Conservation (phyloP, 768 basidiomycete species). For the Leucocoprinus leucothites region DNA sequence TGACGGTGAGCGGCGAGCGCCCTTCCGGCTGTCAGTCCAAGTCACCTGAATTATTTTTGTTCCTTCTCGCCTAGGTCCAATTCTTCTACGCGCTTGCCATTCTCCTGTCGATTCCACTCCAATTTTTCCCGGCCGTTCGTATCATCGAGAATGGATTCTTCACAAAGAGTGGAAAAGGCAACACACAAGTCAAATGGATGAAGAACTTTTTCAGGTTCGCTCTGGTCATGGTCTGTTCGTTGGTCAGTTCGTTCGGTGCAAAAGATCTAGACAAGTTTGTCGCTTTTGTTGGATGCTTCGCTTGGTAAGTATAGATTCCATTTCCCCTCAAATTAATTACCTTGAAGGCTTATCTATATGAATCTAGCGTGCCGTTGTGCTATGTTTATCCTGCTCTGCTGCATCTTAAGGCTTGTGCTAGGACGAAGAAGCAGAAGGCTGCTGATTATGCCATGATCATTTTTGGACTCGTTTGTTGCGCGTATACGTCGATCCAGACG, state of each 20-base stretch:
- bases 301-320: conserved; percentile 60
- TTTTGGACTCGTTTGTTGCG: conserved; percentile 70
- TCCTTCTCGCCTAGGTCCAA: conserved; percentile 50
- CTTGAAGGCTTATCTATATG: neutral
- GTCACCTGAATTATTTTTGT: neutral
- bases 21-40: too few relatives aligned
- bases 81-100: conserved; percentile 92
- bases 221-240: conserved; percentile 77
- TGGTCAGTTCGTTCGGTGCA: conserved; percentile 79
- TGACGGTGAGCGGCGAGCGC: conserved; percentile 53
- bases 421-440: conserved; percentile 60
- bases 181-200: conserved; percentile 86
- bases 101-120: conserved; percentile 85
- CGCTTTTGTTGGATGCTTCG: conserved; percentile 88
- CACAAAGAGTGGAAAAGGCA: conserved; percentile 78
- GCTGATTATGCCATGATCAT: conserved; percentile 70
- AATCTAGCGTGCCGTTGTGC: conserved; percentile 82
- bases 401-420: conserved; percentile 84
- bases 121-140: conserved; percentile 96
- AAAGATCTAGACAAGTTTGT: conserved; percentile 95
- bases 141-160: conserved; percentile 97
- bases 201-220: conserved; percentile 89
- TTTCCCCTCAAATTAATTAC: neutral
- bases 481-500: conserved; percentile 82
- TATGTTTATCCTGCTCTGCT: conserved; percentile 94